A percentile compares a stretch with the other conserved stretches of the same genome.
phyloP scores from a whole-genome alignment of 2,329 filamentous ascomycete species.

The Thyridium curvatum region DNA sequence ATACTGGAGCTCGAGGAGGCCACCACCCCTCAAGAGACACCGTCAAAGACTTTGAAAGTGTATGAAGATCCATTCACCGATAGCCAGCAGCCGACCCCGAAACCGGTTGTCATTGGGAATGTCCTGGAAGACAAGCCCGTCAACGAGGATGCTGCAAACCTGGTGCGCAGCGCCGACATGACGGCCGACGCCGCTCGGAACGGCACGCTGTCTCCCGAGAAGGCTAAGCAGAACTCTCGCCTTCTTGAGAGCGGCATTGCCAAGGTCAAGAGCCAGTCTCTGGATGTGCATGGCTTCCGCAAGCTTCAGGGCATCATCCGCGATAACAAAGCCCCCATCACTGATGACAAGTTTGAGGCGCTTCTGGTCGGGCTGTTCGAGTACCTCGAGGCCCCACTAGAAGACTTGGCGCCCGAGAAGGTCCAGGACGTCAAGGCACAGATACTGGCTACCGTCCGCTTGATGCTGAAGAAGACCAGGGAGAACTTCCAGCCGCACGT shows the following conservation, averaged over 20 bases:
- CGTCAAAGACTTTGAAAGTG: conserved; percentile 41
- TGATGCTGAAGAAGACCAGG: conserved; percentile 63
- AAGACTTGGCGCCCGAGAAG: conserved; percentile 54
- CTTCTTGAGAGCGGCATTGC: conserved; percentile 69
- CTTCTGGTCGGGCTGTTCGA: conserved; percentile 63
- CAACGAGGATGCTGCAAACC: conserved; percentile 45
- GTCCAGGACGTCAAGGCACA: conserved; percentile 68
- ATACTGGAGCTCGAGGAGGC: conserved; percentile 3
- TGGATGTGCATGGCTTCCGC: conserved; percentile 78
- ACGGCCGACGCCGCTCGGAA: conserved; percentile 3
- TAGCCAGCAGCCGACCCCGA: conserved; percentile 38
- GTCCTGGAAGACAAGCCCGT: conserved; percentile 55
- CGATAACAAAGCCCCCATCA: conserved; percentile 56
- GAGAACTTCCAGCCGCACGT: conserved; percentile 63
- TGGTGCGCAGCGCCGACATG: conserved; percentile 15
- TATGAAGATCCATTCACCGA: conserved; percentile 57
- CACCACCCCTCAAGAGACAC: conserved; percentile 13
- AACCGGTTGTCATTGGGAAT: conserved; percentile 36
- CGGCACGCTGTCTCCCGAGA: conserved; percentile 38
- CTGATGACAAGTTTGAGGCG: conserved; percentile 62
- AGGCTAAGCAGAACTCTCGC: conserved; percentile 49
- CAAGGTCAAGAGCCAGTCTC: conserved; percentile 61
- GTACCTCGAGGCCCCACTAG: conserved; percentile 59
- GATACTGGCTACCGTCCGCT: conserved; percentile 66
- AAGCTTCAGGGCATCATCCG: conserved; percentile 70